Conservation (phyloP, 2,329 filamentous ascomycete species). For the Penicillium occitanis region DNA sequence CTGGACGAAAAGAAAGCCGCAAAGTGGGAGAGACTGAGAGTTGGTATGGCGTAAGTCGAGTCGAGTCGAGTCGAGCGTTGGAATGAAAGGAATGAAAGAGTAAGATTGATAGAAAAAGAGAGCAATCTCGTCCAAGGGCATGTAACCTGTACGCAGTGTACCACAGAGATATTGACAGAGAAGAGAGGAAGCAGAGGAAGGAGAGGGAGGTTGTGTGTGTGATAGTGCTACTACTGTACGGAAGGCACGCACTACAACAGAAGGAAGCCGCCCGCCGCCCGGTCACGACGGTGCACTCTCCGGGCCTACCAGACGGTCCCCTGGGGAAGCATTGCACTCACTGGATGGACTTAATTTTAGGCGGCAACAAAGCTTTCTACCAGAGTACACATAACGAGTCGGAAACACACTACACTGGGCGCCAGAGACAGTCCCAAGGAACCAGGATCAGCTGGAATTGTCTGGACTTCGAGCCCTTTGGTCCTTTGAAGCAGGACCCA, state of each 20-base stretch:
- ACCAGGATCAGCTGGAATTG: constrained; percentile 1
- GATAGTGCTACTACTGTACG: neutral
- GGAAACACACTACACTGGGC: neutral
- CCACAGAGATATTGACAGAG: neutral
- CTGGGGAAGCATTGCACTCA: neutral
- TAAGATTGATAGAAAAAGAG: neutral
- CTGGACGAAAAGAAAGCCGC: neutral
- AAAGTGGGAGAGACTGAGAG: neutral
- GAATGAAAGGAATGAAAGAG: neutral
- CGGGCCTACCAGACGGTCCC: neutral
- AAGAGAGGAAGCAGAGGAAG: neutral
- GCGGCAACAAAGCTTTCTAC: constrained; percentile 1
- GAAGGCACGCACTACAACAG: neutral
- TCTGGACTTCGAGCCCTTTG: neutral
- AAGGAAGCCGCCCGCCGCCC: neutral
- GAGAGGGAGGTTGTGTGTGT: neutral
- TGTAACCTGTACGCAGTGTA: neutral
- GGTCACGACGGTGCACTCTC: neutral
- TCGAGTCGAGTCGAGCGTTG: neutral
- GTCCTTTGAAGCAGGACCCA: neutral
- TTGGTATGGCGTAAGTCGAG: neutral
- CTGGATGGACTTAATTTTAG: constrained; percentile 5
- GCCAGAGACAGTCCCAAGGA: neutral
- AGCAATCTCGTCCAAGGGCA: neutral
- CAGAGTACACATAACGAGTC: too few species aligned